Base-by-base conservation (phyloP, 495 filamentous ascomycete genomes). In the Talaromyces adpressus region DNA sequence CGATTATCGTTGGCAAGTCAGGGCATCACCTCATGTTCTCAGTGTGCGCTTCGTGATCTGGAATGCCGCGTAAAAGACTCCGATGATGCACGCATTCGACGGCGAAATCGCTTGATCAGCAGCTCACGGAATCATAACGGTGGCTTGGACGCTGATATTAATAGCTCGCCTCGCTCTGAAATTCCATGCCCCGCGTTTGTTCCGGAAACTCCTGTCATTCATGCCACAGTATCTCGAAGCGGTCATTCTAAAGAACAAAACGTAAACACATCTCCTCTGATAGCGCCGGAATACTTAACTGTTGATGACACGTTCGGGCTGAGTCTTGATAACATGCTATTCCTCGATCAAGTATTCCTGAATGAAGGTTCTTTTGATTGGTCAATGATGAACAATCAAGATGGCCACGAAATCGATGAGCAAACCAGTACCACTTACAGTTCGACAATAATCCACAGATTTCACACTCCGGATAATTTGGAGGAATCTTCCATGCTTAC, bases 261-360 rank as follows among this genome's bases (percentile, higher is more conserved):
- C 2, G 41, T 18, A 11, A n/a, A 22, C 14, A 34, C 29, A 20
- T n/a, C 1, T 34, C 12, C 29, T 29, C 4, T 36, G 2, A 41
- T 14, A 16, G 14, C 14, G 12, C 4, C 36, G 36, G 36, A 41
- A 16, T 14, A 11, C 36, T 41, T 41, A 16, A 4, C 12, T 34
- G 5, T 32, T 20, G 29, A 34, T 29, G 14, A 25, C 8, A 16
- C 27, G 11, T 34, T 58, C 16, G 11, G 27, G 16, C 22, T 58
- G 4, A 58, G 32, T 6, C 14, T 14, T n/a, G 56, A 58, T 11
- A 34, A 16, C 20, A 22, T 58, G 8, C 29, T 22, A 34, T 58
- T 58, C 16, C 56, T 58, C 9, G 56, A 58, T 39, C 56, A 58
- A 34, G 27, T 39, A 5, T 58, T 58, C n/a, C 27, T 58, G 18